These are phyloP conservation scores for Vigna trinervia DNA, from an alignment of 306 rosid genomes.

Conservation along the genomic window DNA sequence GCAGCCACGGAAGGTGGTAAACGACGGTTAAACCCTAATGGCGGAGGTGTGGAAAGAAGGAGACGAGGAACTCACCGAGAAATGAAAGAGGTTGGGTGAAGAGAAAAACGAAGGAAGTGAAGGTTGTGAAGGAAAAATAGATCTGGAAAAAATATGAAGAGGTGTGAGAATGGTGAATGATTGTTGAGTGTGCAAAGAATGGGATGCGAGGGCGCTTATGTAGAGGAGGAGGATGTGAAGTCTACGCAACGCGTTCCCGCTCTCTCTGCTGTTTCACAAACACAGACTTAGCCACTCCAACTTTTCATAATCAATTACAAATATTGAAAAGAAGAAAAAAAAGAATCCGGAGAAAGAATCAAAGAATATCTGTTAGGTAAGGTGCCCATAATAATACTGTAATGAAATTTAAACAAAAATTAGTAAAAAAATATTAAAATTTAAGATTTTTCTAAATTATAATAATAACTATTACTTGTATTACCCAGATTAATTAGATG, in stretches of 20 bases:
- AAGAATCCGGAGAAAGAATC: not conserved
- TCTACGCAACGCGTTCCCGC: constrained; percentile 63
- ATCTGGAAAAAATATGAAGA: constrained; percentile 37
- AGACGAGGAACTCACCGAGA: constrained; percentile 47
- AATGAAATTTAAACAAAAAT: too few relatives aligned
- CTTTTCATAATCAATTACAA: not conserved
- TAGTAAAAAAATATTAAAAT: too few relatives aligned
- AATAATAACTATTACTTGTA: too few relatives aligned
- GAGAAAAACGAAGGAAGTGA: not conserved
- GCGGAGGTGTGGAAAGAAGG: not conserved
- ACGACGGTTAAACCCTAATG: not conserved
- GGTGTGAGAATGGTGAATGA: constrained; percentile 18
- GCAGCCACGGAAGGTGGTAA: not conserved
- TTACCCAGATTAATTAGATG: too few relatives aligned
- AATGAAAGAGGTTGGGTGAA: not conserved
- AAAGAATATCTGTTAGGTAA: not conserved
- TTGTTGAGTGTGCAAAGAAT: constrained; percentile 45
- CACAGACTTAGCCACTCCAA: not conserved
- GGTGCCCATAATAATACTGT: not conserved
- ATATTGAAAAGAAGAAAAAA: not conserved
- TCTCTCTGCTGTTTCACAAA: constrained; percentile 27
- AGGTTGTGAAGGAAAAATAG: constrained; percentile 41
- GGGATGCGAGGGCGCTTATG: constrained; percentile 43
- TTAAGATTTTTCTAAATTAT: too few relatives aligned
- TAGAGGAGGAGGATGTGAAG: constrained; percentile 40